Percentiles rank a stretch among this genome's conserved stretches.
Conservation (phyloP, 495 filamentous ascomycete species). For the Aspergillus mulundensis region DNA sequence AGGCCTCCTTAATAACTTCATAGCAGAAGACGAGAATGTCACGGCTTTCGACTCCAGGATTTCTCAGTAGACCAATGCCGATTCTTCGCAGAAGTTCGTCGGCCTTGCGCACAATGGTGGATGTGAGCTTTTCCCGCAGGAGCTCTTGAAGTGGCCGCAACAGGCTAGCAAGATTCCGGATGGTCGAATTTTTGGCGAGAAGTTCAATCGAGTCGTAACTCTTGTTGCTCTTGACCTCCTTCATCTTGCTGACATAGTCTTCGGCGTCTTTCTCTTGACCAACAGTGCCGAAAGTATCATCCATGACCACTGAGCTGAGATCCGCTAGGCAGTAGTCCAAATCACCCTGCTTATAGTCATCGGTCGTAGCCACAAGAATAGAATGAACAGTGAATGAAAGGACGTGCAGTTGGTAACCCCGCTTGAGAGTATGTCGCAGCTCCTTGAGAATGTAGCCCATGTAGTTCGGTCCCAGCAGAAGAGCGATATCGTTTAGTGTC, state of each 20-base stretch:
- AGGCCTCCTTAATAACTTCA: constrained; percentile 83
- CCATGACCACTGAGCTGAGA: constrained; percentile 83
- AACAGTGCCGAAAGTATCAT: constrained; percentile 94
- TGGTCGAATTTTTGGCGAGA: constrained; percentile 72
- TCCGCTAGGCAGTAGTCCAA: constrained; percentile 82
- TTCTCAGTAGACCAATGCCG: constrained; percentile 73
- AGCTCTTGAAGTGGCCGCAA: constrained; percentile 72
- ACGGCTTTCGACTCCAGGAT: constrained; percentile 66
- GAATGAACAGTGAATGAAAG: constrained; percentile 93
- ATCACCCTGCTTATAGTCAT: constrained; percentile 73
- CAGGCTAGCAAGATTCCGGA: constrained; percentile 68
- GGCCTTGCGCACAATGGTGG: constrained; percentile 76
- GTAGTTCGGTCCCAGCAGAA: constrained; percentile 72
- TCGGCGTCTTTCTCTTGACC: constrained; percentile 97
- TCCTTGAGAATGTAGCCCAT: constrained; percentile 94
- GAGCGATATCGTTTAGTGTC: constrained; percentile 76
- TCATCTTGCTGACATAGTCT: constrained; percentile 92
- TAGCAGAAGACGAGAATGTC: constrained; percentile 89
- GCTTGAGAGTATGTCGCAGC: constrained; percentile 70
- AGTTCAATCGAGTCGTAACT: constrained; percentile 97
- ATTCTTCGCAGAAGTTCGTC: constrained; percentile 87
- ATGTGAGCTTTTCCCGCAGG: constrained; percentile 74
- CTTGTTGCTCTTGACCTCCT: constrained; percentile 95
- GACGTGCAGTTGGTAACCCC: constrained; percentile 92
- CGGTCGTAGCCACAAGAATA: constrained; percentile 70